phyloP scores from a whole-genome alignment of 2,329 filamentous ascomycete species.

The Trichoderma lentiforme region DNA sequence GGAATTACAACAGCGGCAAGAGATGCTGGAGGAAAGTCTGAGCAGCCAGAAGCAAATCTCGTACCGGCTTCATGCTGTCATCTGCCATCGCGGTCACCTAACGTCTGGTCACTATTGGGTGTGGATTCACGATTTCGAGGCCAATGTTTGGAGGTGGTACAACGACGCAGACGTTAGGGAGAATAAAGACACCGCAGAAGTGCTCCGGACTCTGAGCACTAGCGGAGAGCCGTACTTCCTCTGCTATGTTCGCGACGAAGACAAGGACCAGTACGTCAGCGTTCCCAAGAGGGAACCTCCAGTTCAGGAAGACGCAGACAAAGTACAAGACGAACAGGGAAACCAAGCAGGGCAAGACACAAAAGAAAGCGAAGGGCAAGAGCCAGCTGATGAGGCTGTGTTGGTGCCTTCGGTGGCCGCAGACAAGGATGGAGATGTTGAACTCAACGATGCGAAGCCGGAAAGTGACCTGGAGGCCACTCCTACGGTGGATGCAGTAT shows the following conservation, averaged over 20 bases:
- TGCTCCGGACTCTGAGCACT: constrained; percentile 64
- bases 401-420: constrained; percentile 8
- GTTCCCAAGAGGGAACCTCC: constrained; percentile 40
- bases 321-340: not conserved
- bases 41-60: constrained; percentile 60
- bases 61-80: constrained; percentile 86
- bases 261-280: constrained; percentile 53
- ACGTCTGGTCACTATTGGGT: constrained; percentile 92
- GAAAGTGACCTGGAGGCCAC: not conserved
- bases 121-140: constrained; percentile 87
- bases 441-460: constrained; percentile 16
- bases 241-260: constrained; percentile 72
- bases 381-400: not conserved
- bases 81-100: constrained; percentile 78
- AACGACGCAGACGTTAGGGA: constrained; percentile 83
- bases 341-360: not conserved
- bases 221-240: constrained; percentile 79
- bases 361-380: not conserved
- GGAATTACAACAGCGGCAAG: constrained; percentile 36
- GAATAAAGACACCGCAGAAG: constrained; percentile 60
- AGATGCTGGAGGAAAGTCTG: constrained; percentile 28
- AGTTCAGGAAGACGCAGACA: constrained; percentile 13
- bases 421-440: constrained; percentile 28
- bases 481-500: not conserved
- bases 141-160: constrained; percentile 83